Percentiles rank a stretch among this genome's conserved stretches.
Evolutionary conservation across 2,329 filamentous ascomycete species (phyloP).

Genomic region (Cadophora sp.): DNA sequence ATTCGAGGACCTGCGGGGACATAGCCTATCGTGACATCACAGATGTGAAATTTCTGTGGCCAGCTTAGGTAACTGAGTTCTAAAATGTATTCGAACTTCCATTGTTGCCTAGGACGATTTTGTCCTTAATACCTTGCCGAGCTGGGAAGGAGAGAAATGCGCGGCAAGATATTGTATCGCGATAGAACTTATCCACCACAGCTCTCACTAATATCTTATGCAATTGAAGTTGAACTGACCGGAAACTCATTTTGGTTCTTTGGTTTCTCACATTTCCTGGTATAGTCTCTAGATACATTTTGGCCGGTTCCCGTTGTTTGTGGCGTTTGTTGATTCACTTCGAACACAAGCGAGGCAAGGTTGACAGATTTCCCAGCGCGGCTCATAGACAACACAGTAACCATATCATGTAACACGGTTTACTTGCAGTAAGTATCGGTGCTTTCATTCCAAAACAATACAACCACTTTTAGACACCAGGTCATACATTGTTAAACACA

Average conservation of each 20-base stretch:
- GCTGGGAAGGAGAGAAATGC: not conserved
- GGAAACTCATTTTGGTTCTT: not conserved
- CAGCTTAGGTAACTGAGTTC: not conserved
- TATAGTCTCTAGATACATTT: too few species aligned
- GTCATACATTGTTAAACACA: not conserved
- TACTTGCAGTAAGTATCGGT: too few species aligned
- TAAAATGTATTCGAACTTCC: not conserved
- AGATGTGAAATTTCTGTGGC: not conserved
- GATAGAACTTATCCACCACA: not conserved
- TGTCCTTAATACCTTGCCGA: not conserved
- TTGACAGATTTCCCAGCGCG: not conserved
- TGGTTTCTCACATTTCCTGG: too few species aligned
- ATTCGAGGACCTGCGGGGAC: not conserved
- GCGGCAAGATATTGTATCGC: not conserved
- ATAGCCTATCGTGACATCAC: not conserved
- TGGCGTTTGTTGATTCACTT: not conserved
- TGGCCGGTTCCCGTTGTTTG: not conserved
- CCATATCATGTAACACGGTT: too few species aligned
- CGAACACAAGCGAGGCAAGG: not conserved
- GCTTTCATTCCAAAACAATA: not conserved
- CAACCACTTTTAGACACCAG: not conserved
- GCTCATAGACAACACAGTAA: too few species aligned
- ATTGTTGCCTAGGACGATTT: not conserved
- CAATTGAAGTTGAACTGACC: not conserved
- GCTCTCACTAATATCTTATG: not conserved